Base-by-base conservation (phyloP, 208 protist genomes). In the Leishmania tropica region DNA sequence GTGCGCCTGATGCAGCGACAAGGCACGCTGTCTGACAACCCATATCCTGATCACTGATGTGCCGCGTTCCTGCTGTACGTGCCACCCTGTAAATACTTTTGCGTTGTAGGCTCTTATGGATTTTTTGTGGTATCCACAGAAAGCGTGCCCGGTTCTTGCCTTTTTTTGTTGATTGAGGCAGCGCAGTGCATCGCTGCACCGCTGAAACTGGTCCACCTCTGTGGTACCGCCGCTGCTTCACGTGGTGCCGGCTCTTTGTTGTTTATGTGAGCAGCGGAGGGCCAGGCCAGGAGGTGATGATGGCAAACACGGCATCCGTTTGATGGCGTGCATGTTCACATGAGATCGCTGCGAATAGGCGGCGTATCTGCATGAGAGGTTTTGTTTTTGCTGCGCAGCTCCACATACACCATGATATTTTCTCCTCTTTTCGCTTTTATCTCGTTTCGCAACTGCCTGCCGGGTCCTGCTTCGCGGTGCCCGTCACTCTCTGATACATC, bases 1-100 rank as follows among this genome's bases (percentile, higher is more conserved):
- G 87, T 97, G 48, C 84, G 95, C 78, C 90, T 97, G 88, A 88
- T 97, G 88, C 94, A 97, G 73, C 92, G 91, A 31, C 89, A 97
- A 68, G 94, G 94, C 68, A 93, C 90, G 10, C 81, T 97, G 31
- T 94, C 94, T 17, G 87, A 94, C 42, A 95, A 97, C 78, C 92
- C 94, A 6, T 97, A 97, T 76, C 92, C 94, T 7, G 92, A 97
- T 80, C 88, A 94, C 51, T 94, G 87, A 75, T 24, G 11, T 2
- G 56, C 40, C 40, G 28, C 31, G 31, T 19, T 24, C 1, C 28
- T 17, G 10, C n/a, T 19, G 11, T 51, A 8, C 21, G 17, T 56
- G 7, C 3, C 31, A 19, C 7, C 6, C 24, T 48, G 47, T 28
- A 31, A 21, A 2, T 24, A 11, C 10, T 35, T 45, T 47, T 62